Base-by-base conservation (phyloP, 805 yeast species). In the Tanozyma kutaoensis region DNA sequence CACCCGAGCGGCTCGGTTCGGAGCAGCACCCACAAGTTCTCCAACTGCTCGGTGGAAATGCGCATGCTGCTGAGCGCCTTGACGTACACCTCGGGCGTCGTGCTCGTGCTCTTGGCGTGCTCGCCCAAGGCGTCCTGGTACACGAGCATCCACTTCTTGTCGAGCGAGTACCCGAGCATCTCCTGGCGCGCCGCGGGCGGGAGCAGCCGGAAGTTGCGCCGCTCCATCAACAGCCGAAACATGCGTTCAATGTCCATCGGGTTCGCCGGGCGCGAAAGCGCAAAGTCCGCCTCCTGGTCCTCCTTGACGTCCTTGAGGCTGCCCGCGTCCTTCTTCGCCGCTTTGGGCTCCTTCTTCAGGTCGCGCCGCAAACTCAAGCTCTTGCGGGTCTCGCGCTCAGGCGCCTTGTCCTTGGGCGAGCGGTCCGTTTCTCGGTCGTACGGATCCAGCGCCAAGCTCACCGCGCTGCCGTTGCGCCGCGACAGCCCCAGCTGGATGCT, bases 141-240 rank as follows among this genome's bases (percentile, higher is more conserved):
- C 22, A 86, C 76, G 37, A 86, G 63, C 76, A 81, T 74, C 94
- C 95, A 85, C 52, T 88, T 88, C 41, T 84, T 81, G 26, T 77
- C 81, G 0, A 70, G 56, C 23, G 78, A 69, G 45, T 78, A 85
- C 38, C 66, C 68, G 42, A 71, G 62, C 79, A 88, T 73, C 43
- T 81, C 91, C 30, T 61, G 66, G 37, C 75, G 74, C 3, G 91
- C 94, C 27, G 68, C 69, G 15, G 69, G 70, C 0, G 95, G 81
- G 18, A 78, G 55, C 20, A 66, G 59, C 26, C 60, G 71, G 51
- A 82, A 78, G 46, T 86, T 93, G 42, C 95, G 69, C 39, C 74
- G 72, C 28, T 70, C 75, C 88, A 86, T 78, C 34, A 86, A 67
- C 32, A 77, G 85, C 28, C 71, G 65, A 46, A 82, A 85, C 70